Base-by-base conservation (phyloP, 257 asterid species). In the Orobanche coerulescens region DNA sequence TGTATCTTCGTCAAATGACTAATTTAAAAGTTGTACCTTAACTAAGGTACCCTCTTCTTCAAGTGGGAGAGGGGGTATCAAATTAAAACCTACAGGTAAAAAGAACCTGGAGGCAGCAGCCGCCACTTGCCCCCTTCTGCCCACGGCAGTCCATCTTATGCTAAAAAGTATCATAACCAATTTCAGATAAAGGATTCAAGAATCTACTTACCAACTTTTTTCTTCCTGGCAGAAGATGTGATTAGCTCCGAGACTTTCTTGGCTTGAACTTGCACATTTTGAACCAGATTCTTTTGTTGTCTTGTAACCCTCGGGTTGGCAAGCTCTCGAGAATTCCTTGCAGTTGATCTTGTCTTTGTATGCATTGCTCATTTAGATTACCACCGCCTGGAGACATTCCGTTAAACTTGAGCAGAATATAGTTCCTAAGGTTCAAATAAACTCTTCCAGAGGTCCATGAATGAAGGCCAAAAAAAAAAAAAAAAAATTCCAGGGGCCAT, bases 141-240 rank as follows among this genome's bases (percentile, higher is more conserved):
- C n/a, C n/a, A n/a, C n/a, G 25, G 16, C 56, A 46, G 13, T 49
- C 34, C 62, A 49, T 56, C 47, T 47, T 30, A 49, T 30, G 19
- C n/a, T 20, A 47, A 46, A 65, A 36, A 19, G 4, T 50, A 18
- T 54, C 10, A 30, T 59, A 49, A 49, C 19, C 64, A 22, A 33
- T 1, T 48, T 26, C 42, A 58, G 61, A 37, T 24, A 53, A 25
- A n/a, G 25, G 33, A 8, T 70, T 60, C 58, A 62, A 51, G 22
- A 61, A 54, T 22, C 59, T 20, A 67, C 82, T 60, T 59, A 92
- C 98, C 89, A 64, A 75, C 68, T 82, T 84, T 86, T 69, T 82
- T 85, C 88, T 93, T 93, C 82, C 95, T 81, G 33, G 76, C 84
- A 57, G 98, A 88, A 54, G 98, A 86, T n/a, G 97, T 76, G 49